Evolutionary conservation across 2,329 filamentous ascomycete genomes (phyloP), one percentile per base, ranked within the genome.

Genomic region (Claviceps arundinis): DNA sequence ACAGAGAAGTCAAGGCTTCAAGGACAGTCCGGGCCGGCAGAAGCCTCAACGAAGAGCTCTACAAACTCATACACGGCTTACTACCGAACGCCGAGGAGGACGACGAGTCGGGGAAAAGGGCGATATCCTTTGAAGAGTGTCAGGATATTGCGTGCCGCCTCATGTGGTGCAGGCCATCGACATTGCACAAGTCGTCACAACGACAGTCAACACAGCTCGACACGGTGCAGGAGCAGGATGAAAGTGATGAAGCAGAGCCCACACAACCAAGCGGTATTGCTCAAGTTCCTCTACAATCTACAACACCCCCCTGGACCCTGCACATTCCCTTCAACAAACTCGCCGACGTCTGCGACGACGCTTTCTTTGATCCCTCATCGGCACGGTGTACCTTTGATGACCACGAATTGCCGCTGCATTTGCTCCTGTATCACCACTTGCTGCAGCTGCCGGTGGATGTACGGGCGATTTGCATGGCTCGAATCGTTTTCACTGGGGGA

Each of bases 401-500:
- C 60, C 77, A 98, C 59, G 91, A 97, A 57, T 76, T 87, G 17
- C 83, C 91, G 0, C 62, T 97, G 1, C 87, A 87, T 50, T 64
- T 82, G 13, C 75, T 97, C 8, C 73, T 94, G 2, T 94, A 95
- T 67, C 78, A 80, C 50, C 78, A 82, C 40, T 76, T 98, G 1
- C 73, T 94, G 1, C 75, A 80, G 7, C 73, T 96, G 1, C 87
- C 89, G 0, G 70, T 91, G 4, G 93, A 98, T 65, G 82, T 90
- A 4, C 82, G 93, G 24, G 84, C 86, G 1, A 70, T 84, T 4
- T 96, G 91, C 66, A 93, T 96, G 82, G 83, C 89, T 1, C 85
- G 91, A 41, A 86, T 97, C 46, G 73, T 95, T 16, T 86, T 98
- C 61, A 85, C 84, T 0, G 93, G 93, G 37, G 89, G 89, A 2